phyloP scores from a whole-genome alignment of 768 basidiomycete genomes.

The Epithele typhae region DNA sequence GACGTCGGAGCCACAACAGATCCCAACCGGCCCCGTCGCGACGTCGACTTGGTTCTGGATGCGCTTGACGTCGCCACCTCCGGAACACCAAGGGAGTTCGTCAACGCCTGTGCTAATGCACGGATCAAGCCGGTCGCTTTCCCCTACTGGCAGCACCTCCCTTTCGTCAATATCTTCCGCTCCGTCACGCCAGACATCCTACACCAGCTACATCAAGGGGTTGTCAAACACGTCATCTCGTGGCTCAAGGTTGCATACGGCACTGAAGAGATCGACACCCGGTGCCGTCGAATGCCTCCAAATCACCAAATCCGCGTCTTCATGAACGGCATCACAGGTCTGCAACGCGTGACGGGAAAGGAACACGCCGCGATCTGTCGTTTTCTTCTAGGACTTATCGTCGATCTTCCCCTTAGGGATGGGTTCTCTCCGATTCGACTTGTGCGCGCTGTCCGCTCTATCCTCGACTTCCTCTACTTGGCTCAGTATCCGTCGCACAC shows the following conservation, averaged over 20 bases:
- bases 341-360: constrained; percentile 13
- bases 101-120: constrained; percentile 8
- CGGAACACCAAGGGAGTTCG: background rate
- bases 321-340: constrained; percentile 29
- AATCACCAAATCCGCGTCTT: constrained; percentile 33
- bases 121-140: constrained; percentile 16
- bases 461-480: constrained; percentile 36
- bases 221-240: constrained; percentile 22
- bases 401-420: constrained; percentile 10
- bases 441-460: constrained; percentile 5
- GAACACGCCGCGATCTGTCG: constrained; percentile 21
- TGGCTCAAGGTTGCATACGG: background rate
- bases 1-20: constrained; percentile 21
- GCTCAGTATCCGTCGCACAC: constrained; percentile 31
- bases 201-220: constrained; percentile 25
- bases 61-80: background rate
- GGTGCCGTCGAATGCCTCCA: constrained; percentile 24
- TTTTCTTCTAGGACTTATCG: constrained; percentile 15
- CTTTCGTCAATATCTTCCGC: constrained; percentile 19
- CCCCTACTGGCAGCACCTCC: constrained; percentile 23
- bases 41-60: constrained; percentile 4
- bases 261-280: background rate
- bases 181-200: constrained; percentile 24
- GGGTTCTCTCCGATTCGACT: constrained; percentile 1
- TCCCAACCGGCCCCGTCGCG: constrained; percentile 18